Evolutionary conservation across 108 stramenopile genomes (phyloP).

Genomic region (Discostella pseudostelligera): DNA sequence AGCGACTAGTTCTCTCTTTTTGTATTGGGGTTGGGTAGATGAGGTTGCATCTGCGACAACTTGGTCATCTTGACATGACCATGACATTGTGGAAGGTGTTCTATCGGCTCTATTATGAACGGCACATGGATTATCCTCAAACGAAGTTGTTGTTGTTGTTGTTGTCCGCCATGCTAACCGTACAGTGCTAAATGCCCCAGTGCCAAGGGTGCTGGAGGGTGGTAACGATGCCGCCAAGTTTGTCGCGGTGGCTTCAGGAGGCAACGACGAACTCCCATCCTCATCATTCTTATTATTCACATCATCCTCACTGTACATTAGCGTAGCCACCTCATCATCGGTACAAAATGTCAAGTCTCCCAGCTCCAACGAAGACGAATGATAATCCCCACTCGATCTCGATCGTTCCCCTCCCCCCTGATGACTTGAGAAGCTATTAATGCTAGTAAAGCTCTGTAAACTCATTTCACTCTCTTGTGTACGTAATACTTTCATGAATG

Average conservation of each 20-base stretch:
- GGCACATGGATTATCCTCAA: no score
- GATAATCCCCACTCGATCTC: neutral
- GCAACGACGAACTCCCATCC: neutral
- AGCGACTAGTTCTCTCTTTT: constrained; percentile 68
- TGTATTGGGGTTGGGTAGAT: neutral
- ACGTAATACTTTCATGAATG: neutral
- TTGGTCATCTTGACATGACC: no score
- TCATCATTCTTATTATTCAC: neutral
- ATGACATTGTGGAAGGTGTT: no score
- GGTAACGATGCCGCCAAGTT: constrained; percentile 10
- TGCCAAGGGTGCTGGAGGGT: constrained; percentile 22
- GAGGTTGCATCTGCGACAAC: no score
- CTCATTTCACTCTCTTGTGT: constrained; percentile 10
- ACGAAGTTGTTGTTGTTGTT: no score
- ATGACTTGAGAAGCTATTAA: neutral
- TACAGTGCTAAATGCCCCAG: constrained; percentile 21
- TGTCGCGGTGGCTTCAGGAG: neutral
- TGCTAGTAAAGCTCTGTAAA: constrained; percentile 30
- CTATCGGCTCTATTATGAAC: no score
- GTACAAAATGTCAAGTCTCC: constrained; percentile 39
- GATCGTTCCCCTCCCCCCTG: neutral
- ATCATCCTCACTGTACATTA: constrained; percentile 29
- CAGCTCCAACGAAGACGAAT: constrained; percentile 13
- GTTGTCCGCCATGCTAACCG: constrained; percentile 22
- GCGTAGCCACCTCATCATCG: constrained; percentile 32